Percentiles rank a stretch among this genome's conserved stretches.
Evolutionary conservation across 257 asterid species (phyloP).

Genomic region (Handroanthus guayacan): DNA sequence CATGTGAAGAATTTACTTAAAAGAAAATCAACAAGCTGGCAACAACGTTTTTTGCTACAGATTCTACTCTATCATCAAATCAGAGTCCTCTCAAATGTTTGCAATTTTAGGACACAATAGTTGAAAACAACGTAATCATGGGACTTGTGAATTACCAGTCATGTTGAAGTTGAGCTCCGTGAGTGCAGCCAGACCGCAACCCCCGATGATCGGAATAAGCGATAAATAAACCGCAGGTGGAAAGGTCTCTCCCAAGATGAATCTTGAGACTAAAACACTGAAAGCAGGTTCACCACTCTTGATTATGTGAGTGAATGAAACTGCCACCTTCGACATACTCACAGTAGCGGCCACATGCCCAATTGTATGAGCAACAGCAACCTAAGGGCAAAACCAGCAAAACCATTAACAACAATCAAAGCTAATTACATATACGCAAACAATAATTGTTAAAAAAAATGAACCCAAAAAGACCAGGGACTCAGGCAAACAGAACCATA

Average conservation of each 20-base stretch:
- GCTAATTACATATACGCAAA: neutral
- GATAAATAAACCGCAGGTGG: conserved; percentile 81
- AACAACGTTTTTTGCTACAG: conserved; percentile 13
- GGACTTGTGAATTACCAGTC: conserved; percentile 63
- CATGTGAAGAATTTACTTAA: conserved; percentile 20
- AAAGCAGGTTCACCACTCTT: conserved; percentile 98
- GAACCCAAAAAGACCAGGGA: neutral
- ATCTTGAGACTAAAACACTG: conserved; percentile 87
- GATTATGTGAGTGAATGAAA: conserved; percentile 94
- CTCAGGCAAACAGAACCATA: conserved; percentile 10
- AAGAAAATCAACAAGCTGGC: conserved; percentile 23
- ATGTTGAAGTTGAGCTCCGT: conserved; percentile 95
- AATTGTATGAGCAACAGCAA: conserved; percentile 96
- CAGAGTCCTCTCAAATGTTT: neutral
- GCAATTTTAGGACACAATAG: conserved; percentile 5
- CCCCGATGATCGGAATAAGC: conserved; percentile 91
- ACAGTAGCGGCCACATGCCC: conserved; percentile 99
- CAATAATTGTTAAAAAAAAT: neutral
- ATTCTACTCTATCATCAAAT: neutral
- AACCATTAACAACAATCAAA: neutral
- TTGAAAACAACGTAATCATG: conserved; percentile 18
- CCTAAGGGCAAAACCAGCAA: conserved; percentile 50
- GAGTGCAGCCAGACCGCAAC: conserved; percentile 87
- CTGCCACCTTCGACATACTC: conserved; percentile 99
- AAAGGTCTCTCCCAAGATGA: conserved; percentile 83